These are phyloP conservation scores for Cornus controversa DNA, from an alignment of 148 eudicot species.

Conservation along the genomic window DNA sequence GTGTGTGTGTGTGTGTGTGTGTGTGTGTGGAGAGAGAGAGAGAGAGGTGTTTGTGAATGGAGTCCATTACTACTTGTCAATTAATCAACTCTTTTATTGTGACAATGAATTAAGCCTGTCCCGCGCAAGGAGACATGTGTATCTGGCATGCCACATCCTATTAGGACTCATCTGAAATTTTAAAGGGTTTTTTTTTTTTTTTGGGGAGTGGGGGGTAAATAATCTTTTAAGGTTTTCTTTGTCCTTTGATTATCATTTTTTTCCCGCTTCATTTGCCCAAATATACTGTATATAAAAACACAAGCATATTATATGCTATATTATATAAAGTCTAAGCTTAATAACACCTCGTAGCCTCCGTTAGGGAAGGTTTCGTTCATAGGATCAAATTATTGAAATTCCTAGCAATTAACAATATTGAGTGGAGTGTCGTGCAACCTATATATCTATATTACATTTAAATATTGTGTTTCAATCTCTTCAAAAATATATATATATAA, in stretches of 20 bases:
- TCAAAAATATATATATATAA: too few species aligned
- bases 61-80: not conserved
- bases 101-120: slow-evolving; percentile 26
- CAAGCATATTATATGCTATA: not conserved
- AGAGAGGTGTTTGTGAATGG: not conserved
- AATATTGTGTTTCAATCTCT: too few species aligned
- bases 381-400: too few species aligned
- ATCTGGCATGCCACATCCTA: slow-evolving; percentile 27
- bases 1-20: not conserved
- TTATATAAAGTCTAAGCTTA: not conserved
- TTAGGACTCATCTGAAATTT: not conserved
- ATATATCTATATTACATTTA: too few species aligned
- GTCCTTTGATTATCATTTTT: not conserved
- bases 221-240: not conserved
- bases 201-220: too few species aligned
- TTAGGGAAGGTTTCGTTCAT: not conserved
- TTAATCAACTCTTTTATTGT: not conserved
- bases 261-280: not conserved
- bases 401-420: too few species aligned
- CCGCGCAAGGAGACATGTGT: slow-evolving; percentile 26
- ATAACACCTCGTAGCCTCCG: not conserved
- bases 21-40: not conserved
- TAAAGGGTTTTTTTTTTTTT: too few species aligned
- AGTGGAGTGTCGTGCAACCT: too few species aligned
- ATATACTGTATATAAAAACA: not conserved